These are phyloP conservation scores for Pichia kluyveri DNA, from an alignment of 805 yeast genomes.

Conservation along the genomic window DNA sequence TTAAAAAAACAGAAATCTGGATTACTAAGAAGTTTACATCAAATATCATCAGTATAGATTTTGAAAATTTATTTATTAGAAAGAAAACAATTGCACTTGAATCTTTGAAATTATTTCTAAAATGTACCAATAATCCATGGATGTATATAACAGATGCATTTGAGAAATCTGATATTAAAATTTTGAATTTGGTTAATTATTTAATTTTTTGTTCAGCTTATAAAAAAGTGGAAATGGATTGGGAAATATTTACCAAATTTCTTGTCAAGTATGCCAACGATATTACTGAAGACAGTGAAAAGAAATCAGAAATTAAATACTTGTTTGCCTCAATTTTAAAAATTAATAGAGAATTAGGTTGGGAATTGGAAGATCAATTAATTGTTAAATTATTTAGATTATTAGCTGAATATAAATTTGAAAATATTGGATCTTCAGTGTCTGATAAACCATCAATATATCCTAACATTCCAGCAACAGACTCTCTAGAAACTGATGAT, in stretches of 20 bases:
- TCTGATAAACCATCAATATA: slow-evolving; percentile 6
- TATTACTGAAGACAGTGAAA: not conserved
- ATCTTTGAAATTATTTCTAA: slow-evolving; percentile 16
- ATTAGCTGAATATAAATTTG: slow-evolving; percentile 20
- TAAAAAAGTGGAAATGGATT: slow-evolving; percentile 18
- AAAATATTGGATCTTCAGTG: slow-evolving; percentile 16
- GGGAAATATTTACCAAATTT: slow-evolving; percentile 20
- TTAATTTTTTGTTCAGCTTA: slow-evolving; percentile 20
- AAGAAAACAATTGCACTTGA: slow-evolving; percentile 13
- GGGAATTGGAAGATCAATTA: slow-evolving; percentile 25
- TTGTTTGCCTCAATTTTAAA: slow-evolving; percentile 15
- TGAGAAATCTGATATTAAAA: slow-evolving; percentile 6
- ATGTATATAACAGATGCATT: slow-evolving; percentile 13
- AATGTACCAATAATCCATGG: slow-evolving; percentile 20
- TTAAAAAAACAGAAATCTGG: slow-evolving; percentile 8
- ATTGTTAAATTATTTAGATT: slow-evolving; percentile 21
- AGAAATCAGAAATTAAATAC: slow-evolving; percentile 8
- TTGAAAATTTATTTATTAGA: slow-evolving; percentile 10
- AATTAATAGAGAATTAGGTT: slow-evolving; percentile 16
- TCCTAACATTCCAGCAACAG: slow-evolving; percentile 10
- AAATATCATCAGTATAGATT: slow-evolving; percentile 14
- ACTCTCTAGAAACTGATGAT: slow-evolving; percentile 14
- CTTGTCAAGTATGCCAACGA: not conserved
- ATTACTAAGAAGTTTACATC: slow-evolving; percentile 10
- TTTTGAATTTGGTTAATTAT: slow-evolving; percentile 15